These are phyloP conservation scores for Rhizopus sp. DNA, from an alignment of 371 early-diverging fungal genomes.

Conservation along the genomic window DNA sequence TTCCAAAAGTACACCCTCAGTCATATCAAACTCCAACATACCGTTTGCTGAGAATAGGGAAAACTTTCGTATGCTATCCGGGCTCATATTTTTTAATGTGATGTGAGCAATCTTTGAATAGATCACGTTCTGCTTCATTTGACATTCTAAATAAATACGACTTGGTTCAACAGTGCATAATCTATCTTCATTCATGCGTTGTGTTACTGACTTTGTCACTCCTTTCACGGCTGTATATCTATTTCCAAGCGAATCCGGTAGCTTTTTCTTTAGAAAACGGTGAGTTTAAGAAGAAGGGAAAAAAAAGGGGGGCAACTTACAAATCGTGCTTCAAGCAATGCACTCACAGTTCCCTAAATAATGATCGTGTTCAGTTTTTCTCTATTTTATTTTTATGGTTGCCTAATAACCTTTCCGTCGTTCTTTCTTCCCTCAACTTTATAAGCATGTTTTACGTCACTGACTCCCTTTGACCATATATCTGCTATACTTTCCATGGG, in stretches of 20 bases:
- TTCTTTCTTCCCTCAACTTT: background rate
- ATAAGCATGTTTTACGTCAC: background rate
- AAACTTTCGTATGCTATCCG: conserved; percentile 2
- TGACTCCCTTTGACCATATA: conserved; percentile 14
- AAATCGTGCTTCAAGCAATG: background rate
- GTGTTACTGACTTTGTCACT: background rate
- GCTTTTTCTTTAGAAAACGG: conserved; percentile 2
- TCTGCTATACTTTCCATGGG: conserved; percentile 23
- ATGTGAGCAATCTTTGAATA: conserved; percentile 18
- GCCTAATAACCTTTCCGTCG: too few relatives aligned
- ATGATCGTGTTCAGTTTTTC: background rate
- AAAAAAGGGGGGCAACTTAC: conserved; percentile 5
- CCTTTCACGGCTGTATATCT: background rate
- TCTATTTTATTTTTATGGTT: conserved; percentile 2
- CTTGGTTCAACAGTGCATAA: conserved; percentile 6
- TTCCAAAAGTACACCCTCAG: conserved; percentile 11
- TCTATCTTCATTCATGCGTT: too few relatives aligned
- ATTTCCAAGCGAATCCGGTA: background rate
- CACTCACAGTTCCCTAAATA: conserved; percentile 1
- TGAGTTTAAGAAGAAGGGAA: conserved; percentile 7
- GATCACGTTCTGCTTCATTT: conserved; percentile 9
- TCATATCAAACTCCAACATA: conserved; percentile 15
- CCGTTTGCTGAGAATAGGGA: conserved; percentile 10
- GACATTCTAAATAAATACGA: conserved; percentile 14
- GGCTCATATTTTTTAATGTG: conserved; percentile 9